Evolutionary conservation across 805 yeast genomes (phyloP), one percentile per base, ranked within the genome.

Genomic region (Starmerella stigmatis): DNA sequence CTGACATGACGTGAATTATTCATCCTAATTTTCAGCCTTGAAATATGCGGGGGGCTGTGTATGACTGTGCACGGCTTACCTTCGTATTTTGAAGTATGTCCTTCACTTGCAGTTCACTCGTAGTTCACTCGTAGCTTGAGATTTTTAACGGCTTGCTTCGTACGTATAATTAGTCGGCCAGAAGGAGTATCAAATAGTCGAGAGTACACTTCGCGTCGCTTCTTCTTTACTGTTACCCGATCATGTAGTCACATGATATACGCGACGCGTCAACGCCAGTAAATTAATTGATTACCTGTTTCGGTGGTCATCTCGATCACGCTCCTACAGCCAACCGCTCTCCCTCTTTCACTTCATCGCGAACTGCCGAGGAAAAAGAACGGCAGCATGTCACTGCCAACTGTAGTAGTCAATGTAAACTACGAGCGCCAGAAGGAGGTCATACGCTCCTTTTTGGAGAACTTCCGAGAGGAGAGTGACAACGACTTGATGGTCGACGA

Each of bases 381-480:
- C 26, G 4, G 35, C 16, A 26, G 13, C 12, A 51, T 51, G 46
- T 46, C 56, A 22, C 47, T 57, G 35, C 59, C 60, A 3, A 48
- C 54, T 11, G 53, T 54, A 3, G 27, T 38, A 25, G 43, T 83
- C 46, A 74, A 79, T 49, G 74, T 84, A 61, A 84, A 86, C 65
- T 88, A 86, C 62, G 71, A 71, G 39, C 79, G 75, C 38, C 70
- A 85, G 54, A 68, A 72, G 44, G 70, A 70, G 17, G 66, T 73
- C 22, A 72, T 82, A 39, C 68, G 70, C 49, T 81, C 79, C 50
- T 86, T 86, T 63, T 62, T 86, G 45, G 64, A 70, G 23, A 81
- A 82, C 56, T 86, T 68, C 70, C 15, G 40, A 26, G 46, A 82
- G 77, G 63, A 60, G 71, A 19, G 57, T 70, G 60, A 34, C 38